A percentile compares a stretch with the other conserved stretches of the same genome.
These are phyloP conservation scores for Pythium folliculosum DNA, from an alignment of 352 stramenopile genomes.

Conservation along the genomic window DNA sequence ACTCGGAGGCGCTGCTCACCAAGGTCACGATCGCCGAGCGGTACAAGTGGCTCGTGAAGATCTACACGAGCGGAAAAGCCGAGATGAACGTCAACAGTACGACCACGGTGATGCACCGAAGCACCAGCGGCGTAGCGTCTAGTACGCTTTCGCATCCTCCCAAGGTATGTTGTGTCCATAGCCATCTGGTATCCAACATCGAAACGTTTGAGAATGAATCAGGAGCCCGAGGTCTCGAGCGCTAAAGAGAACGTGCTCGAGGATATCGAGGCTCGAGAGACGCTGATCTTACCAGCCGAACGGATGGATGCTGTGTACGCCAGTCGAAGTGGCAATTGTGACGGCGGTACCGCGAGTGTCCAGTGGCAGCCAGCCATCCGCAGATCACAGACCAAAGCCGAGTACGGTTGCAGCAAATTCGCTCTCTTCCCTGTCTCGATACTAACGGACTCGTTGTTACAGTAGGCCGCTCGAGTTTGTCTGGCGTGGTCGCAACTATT, in stretches of 20 bases:
- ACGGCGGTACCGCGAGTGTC: conserved; percentile 47
- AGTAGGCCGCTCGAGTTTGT: conserved; percentile 68
- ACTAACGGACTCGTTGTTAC: conserved; percentile 3
- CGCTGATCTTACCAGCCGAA: conserved; percentile 76
- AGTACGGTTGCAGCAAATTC: conserved; percentile 40
- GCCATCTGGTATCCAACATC: background rate
- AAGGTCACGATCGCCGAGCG: conserved; percentile 62
- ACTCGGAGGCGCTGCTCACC: conserved; percentile 50
- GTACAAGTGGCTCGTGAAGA: conserved; percentile 64
- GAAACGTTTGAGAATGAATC: background rate
- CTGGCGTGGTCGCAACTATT: conserved; percentile 77
- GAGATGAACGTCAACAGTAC: conserved; percentile 59
- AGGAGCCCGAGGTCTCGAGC: conserved; percentile 30
- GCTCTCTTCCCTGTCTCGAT: no score
- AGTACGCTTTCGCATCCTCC: conserved; percentile 33
- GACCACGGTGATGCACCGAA: conserved; percentile 15
- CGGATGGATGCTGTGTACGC: conserved; percentile 67
- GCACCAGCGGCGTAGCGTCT: conserved; percentile 19
- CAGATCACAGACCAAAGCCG: conserved; percentile 42
- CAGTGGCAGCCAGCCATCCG: background rate
- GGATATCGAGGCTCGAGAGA: conserved; percentile 65
- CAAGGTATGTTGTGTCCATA: conserved; percentile 23
- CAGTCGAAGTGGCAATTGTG: conserved; percentile 55
- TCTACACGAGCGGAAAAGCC: conserved; percentile 52
- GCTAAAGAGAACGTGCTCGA: conserved; percentile 72